These are phyloP conservation scores for Paraconiothyrium sp. DNA, from an alignment of 2,329 filamentous ascomycete genomes.

Conservation along the genomic window DNA sequence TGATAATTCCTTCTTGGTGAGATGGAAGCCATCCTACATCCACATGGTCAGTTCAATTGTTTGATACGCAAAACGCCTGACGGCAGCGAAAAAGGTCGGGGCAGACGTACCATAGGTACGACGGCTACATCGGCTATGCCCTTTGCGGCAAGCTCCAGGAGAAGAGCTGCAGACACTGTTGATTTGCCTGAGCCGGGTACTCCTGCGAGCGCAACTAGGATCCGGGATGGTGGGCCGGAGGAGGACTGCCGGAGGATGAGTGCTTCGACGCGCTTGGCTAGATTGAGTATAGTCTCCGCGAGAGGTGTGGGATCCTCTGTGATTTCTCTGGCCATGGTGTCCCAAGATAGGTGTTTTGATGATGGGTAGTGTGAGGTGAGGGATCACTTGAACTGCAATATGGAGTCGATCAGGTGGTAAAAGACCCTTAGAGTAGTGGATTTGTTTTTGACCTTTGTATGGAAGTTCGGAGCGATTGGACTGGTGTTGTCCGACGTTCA, in stretches of 20 bases:
- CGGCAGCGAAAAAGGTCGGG: no score
- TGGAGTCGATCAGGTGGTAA: background rate
- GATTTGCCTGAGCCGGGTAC: constrained; percentile 41
- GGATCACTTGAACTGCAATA: background rate
- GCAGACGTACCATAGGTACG: constrained; percentile 36
- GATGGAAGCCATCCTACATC: constrained; percentile 38
- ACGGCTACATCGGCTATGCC: constrained; percentile 31
- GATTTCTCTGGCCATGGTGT: constrained; percentile 2
- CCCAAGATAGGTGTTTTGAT: no score
- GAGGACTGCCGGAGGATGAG: constrained; percentile 21
- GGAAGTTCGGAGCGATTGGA: background rate
- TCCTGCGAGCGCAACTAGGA: constrained; percentile 38
- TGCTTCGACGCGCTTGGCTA: constrained; percentile 8
- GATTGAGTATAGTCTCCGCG: background rate
- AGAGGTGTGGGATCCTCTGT: background rate
- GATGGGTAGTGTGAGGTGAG: background rate
- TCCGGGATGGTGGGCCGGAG: constrained; percentile 29
- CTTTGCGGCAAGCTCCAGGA: constrained; percentile 30
- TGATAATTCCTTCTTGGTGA: constrained; percentile 30
- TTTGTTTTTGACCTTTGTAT: background rate
- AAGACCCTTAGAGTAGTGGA: background rate
- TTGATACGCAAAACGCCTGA: no score
- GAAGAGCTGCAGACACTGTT: constrained; percentile 34
- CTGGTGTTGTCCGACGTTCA: background rate
- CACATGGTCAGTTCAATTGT: no score